phyloP scores from a whole-genome alignment of 768 basidiomycete genomes.

The Hypsizygus marmoreus region DNA sequence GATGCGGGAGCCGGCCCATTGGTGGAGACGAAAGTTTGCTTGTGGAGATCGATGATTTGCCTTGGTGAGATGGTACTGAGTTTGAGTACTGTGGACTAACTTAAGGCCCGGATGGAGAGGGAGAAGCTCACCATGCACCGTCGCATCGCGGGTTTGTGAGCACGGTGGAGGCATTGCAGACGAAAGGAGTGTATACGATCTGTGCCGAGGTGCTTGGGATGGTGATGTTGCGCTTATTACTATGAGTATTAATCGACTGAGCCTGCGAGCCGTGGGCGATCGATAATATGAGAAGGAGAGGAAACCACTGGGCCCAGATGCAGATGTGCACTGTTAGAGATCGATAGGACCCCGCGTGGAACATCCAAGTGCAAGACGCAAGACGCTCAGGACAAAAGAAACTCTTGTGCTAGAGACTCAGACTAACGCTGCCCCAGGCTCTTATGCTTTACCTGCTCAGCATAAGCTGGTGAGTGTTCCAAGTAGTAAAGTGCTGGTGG shows the following conservation, averaged over 20 bases:
- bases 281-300: slow-evolving; percentile 10
- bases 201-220: slow-evolving; percentile 38
- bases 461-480: too few species aligned
- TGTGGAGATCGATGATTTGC: slow-evolving; percentile 20
- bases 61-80: slow-evolving; percentile 12
- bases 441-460: too few species aligned
- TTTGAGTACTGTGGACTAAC: too few species aligned
- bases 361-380: slow-evolving; percentile 10
- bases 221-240: slow-evolving; percentile 36
- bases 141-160: slow-evolving; percentile 32
- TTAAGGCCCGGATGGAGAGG: background rate
- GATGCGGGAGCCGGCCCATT: slow-evolving; percentile 44
- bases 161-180: slow-evolving; percentile 36
- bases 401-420: too few species aligned
- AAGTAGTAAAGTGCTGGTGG: too few species aligned
- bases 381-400: too few species aligned
- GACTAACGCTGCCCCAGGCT: too few species aligned
- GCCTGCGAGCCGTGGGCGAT: slow-evolving; percentile 11
- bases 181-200: slow-evolving; percentile 50
- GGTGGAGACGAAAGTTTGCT: slow-evolving; percentile 34
- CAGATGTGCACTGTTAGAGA: slow-evolving; percentile 5
- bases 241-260: too few species aligned
- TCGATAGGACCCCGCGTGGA: background rate
- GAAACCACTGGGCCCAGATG: slow-evolving; percentile 9
- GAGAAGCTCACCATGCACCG: slow-evolving; percentile 44